phyloP scores from a whole-genome alignment of 768 basidiomycete species.

The Agrocybe pediades region DNA sequence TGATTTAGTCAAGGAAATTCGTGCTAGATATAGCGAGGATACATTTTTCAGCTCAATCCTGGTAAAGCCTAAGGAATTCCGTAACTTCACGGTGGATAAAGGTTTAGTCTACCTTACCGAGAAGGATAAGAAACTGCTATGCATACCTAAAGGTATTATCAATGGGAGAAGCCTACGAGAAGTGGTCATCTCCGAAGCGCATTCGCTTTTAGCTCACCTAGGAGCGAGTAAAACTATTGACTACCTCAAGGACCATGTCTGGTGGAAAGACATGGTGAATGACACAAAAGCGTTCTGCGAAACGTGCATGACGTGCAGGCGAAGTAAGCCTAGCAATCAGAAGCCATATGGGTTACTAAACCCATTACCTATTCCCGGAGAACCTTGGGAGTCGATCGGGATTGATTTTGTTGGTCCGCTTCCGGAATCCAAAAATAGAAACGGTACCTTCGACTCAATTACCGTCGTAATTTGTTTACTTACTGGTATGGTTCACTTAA shows the following conservation, averaged over 20 bases:
- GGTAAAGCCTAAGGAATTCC: slow-evolving; percentile 12
- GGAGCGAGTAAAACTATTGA: slow-evolving; percentile 32
- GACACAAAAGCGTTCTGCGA: slow-evolving; percentile 30
- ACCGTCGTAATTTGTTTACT: slow-evolving; percentile 28
- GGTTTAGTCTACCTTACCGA: slow-evolving; percentile 18
- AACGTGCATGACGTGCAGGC: slow-evolving; percentile 22
- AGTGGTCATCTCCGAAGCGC: slow-evolving; percentile 34
- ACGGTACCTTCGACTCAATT: slow-evolving; percentile 25
- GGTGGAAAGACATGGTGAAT: slow-evolving; percentile 38
- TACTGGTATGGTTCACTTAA: slow-evolving; percentile 22
- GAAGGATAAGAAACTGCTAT: slow-evolving; percentile 10
- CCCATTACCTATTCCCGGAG: slow-evolving; percentile 18
- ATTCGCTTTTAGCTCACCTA: slow-evolving; percentile 39
- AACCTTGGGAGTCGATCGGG: slow-evolving; percentile 27
- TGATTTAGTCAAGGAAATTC: slow-evolving; percentile 3
- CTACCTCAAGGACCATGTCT: slow-evolving; percentile 33
- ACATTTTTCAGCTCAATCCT: slow-evolving; percentile 19
- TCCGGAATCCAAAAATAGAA: slow-evolving; percentile 16
- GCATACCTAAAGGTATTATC: slow-evolving; percentile 23
- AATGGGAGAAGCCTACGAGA: slow-evolving; percentile 22
- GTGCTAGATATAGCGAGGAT: slow-evolving; percentile 14
- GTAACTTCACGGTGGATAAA: slow-evolving; percentile 18
- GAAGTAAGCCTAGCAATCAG: slow-evolving; percentile 24
- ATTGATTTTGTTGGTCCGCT: slow-evolving; percentile 18
- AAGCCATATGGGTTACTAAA: slow-evolving; percentile 27